Percentiles rank a stretch among this genome's conserved stretches.
phyloP scores from a whole-genome alignment of 257 asterid genomes.

The Solanum clarkiae region DNA sequence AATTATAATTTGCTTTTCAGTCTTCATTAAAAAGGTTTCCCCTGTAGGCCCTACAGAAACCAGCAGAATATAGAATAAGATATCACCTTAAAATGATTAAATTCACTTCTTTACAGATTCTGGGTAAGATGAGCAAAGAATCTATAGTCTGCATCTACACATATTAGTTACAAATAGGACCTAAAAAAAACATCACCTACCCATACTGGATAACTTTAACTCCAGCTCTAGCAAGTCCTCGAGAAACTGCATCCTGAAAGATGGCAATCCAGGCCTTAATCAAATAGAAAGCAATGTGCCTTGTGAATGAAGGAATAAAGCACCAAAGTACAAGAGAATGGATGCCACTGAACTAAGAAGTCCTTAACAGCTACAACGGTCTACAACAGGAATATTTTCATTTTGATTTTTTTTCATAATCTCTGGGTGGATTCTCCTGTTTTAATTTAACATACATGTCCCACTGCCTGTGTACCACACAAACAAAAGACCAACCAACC shows the following conservation, averaged over 20 bases:
- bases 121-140: neutral
- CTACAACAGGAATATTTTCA: neutral
- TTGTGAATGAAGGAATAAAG: neutral
- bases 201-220: slow-evolving; percentile 79
- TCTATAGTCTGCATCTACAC: neutral
- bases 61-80: neutral
- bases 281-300: neutral
- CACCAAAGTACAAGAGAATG: neutral
- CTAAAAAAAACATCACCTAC: slow-evolving; percentile 31
- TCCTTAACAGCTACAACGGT: neutral
- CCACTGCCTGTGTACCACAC: neutral
- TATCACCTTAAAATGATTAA: neutral
- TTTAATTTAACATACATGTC: neutral
- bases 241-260: slow-evolving; percentile 90
- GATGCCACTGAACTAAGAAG: neutral
- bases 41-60: neutral
- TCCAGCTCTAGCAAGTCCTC: slow-evolving; percentile 78
- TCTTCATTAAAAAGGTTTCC: neutral
- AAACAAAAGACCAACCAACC: neutral
- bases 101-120: neutral
- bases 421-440: neutral
- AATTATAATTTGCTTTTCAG: neutral
- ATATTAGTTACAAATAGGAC: neutral
- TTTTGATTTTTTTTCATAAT: neutral
- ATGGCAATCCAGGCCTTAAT: neutral